phyloP scores from a whole-genome alignment of 2,329 filamentous ascomycete genomes.

The Ascochyta lentis region DNA sequence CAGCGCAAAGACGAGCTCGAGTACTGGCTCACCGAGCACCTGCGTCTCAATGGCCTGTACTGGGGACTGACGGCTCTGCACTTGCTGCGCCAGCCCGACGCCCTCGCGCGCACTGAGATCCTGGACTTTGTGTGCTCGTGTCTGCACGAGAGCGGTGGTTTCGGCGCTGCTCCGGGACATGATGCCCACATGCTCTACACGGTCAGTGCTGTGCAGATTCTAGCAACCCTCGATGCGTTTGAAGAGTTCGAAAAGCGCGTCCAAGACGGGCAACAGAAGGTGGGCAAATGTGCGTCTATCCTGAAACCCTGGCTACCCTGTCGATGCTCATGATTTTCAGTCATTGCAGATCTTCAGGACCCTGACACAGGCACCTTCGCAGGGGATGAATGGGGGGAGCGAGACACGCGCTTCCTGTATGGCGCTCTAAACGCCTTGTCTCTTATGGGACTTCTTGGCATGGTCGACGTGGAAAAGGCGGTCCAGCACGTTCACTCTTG shows the following conservation, averaged over 20 bases:
- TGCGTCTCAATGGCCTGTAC: slow-evolving; percentile 94
- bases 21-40: slow-evolving; percentile 97
- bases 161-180: slow-evolving; percentile 91
- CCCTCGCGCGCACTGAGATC: slow-evolving; percentile 78
- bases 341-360: slow-evolving; percentile 84
- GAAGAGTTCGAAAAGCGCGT: slow-evolving; percentile 78
- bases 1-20: slow-evolving; percentile 91
- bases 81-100: slow-evolving; percentile 80
- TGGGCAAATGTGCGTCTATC: slow-evolving; percentile 75
- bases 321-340: slow-evolving; percentile 53
- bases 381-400: slow-evolving; percentile 96
- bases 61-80: slow-evolving; percentile 93
- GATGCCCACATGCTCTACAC: slow-evolving; percentile 97
- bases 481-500: slow-evolving; percentile 81
- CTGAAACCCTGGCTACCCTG: slow-evolving; percentile 7
- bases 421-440: slow-evolving; percentile 89
- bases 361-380: slow-evolving; percentile 82
- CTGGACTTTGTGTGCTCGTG: slow-evolving; percentile 97
- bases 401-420: slow-evolving; percentile 93
- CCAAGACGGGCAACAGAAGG: slow-evolving; percentile 70
- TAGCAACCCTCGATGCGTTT: slow-evolving; percentile 84
- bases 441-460: slow-evolving; percentile 73
- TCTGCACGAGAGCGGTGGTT: slow-evolving; percentile 85
- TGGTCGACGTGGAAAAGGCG: slow-evolving; percentile 81
- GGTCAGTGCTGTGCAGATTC: slow-evolving; percentile 90